phyloP scores from a whole-genome alignment of 163 green algal species.

The Chlamydomonas reinhardtii region DNA sequence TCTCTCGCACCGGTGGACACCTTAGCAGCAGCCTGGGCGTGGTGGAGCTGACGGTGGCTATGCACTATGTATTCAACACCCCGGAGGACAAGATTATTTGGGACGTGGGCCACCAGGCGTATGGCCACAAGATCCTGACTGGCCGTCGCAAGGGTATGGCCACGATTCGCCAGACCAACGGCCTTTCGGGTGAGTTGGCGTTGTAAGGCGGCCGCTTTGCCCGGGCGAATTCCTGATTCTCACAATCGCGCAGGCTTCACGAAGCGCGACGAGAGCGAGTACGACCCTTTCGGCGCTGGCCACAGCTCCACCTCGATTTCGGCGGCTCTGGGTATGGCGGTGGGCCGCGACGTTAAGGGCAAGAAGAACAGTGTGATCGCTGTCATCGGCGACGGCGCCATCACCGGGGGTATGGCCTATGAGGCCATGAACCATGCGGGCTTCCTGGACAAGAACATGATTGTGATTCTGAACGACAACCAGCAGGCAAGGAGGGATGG shows the following conservation, averaged over 20 bases:
- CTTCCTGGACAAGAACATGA: constrained; percentile 99
- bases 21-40: constrained; percentile 97
- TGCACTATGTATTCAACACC: constrained; percentile 99
- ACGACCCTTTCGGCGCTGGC: constrained; percentile 98
- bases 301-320: constrained; percentile 97
- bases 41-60: constrained; percentile 97
- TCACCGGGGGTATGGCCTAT: constrained; percentile 98
- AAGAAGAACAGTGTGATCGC: constrained; percentile 94
- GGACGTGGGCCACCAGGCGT: constrained; percentile 94
- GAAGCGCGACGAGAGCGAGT: constrained; percentile 94
- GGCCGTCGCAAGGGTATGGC: constrained; percentile 90
- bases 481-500: constrained; percentile 85
- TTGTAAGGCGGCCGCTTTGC: neutral
- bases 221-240: no score
- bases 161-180: constrained; percentile 93
- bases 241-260: constrained; percentile 88
- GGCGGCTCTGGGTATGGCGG: constrained; percentile 97
- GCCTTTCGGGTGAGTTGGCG: constrained; percentile 84
- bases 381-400: constrained; percentile 99
- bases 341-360: constrained; percentile 90
- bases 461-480: constrained; percentile 99
- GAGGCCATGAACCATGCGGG: constrained; percentile 99
- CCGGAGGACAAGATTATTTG: constrained; percentile 97
- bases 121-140: constrained; percentile 99
- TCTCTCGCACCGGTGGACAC: constrained; percentile 98